phyloP scores from a whole-genome alignment of 176 grass and related monocot species.

The Aegilops speltoides region DNA sequence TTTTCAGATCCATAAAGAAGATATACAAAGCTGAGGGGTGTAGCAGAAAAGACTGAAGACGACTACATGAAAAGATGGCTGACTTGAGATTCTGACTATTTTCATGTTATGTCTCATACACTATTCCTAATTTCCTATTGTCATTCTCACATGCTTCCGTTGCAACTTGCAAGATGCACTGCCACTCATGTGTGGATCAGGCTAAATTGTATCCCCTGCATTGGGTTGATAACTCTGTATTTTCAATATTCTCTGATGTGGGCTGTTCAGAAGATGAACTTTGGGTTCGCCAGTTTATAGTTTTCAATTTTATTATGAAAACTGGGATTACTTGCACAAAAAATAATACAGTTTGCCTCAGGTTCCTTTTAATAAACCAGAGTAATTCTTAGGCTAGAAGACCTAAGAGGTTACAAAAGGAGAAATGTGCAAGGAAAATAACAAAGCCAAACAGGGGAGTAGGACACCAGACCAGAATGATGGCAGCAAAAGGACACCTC shows the following conservation, averaged over 20 bases:
- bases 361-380: neutral
- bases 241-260: neutral
- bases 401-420: neutral
- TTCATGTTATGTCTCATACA: neutral
- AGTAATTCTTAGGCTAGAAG: neutral
- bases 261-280: neutral
- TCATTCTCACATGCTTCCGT: neutral
- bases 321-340: neutral
- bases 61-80: neutral
- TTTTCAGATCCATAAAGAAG: neutral
- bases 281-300: neutral
- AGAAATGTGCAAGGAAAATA: constrained; percentile 2
- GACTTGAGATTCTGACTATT: neutral
- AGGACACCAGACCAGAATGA: constrained; percentile 2
- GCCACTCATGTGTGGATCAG: neutral
- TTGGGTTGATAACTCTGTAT: neutral
- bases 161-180: neutral
- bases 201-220: neutral
- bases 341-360: neutral
- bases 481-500: neutral
- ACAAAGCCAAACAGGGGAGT: constrained; percentile 21
- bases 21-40: neutral
- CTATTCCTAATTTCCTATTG: neutral
- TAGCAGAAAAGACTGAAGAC: neutral
- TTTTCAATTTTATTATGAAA: neutral